A percentile compares a stretch with the other conserved stretches of the same genome.
Conservation (phyloP, 2,329 filamentous ascomycete genomes). For the Fusarium sp. region DNA sequence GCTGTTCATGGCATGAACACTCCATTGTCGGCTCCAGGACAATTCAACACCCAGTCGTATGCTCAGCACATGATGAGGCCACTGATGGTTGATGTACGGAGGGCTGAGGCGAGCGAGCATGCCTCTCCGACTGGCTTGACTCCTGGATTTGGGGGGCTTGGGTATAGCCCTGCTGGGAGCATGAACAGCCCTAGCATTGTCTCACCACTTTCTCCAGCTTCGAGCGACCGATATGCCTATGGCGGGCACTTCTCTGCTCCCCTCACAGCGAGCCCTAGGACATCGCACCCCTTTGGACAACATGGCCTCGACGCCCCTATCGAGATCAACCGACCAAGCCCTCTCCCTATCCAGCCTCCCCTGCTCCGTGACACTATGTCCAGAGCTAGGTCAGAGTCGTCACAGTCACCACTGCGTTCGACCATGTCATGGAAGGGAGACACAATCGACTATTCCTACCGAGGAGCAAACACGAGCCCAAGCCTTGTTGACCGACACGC, state of each 20-base stretch:
- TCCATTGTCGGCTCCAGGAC: conserved; percentile 61
- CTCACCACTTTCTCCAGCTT: conserved; percentile 67
- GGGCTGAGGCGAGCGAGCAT: conserved; percentile 73
- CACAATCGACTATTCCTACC: conserved; percentile 68
- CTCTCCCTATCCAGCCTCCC: conserved; percentile 68
- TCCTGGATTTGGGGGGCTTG: conserved; percentile 75
- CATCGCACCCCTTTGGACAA: conserved; percentile 65
- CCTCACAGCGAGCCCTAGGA: conserved; percentile 60
- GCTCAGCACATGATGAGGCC: conserved; percentile 74
- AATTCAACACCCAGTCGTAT: conserved; percentile 63
- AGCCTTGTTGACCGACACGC: conserved; percentile 60
- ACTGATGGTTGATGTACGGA: conserved; percentile 75
- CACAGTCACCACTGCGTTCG: conserved; percentile 69
- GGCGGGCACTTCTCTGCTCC: conserved; percentile 61
- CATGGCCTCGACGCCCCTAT: conserved; percentile 58
- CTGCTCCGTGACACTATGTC: conserved; percentile 69
- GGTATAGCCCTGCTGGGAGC: conserved; percentile 67
- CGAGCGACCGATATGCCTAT: conserved; percentile 67
- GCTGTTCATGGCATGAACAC: conserved; percentile 66
- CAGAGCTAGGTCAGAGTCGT: conserved; percentile 66
- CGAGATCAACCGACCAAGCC: conserved; percentile 59
- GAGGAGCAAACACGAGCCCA: conserved; percentile 59
- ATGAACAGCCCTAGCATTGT: conserved; percentile 66
- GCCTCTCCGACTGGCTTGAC: conserved; percentile 75
- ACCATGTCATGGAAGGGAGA: conserved; percentile 74